Evolutionary conservation across 176 grass and related monocot species (phyloP).

Genomic region (Phragmites australis): DNA sequence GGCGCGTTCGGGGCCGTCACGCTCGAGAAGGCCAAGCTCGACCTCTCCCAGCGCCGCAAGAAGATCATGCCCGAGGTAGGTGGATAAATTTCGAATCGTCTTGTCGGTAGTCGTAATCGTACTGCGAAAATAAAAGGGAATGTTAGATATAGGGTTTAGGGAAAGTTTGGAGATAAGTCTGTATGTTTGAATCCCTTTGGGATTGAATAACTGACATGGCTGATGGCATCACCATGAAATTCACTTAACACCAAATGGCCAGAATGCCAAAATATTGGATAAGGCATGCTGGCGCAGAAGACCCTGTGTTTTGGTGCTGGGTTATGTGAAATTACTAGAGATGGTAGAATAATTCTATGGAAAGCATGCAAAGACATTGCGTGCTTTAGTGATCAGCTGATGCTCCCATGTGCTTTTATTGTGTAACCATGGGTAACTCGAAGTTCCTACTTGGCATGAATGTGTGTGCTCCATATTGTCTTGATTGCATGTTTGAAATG

Average conservation of each 20-base stretch:
- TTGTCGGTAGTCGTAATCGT: conserved; percentile 14
- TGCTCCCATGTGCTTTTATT: not conserved
- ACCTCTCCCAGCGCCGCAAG: conserved; percentile 54
- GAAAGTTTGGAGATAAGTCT: conserved; percentile 15
- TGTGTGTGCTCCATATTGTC: not conserved
- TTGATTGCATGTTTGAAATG: conserved; percentile 6
- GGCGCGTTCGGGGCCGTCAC: conserved; percentile 61
- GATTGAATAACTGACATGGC: not conserved
- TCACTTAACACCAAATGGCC: not conserved
- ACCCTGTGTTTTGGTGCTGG: not conserved
- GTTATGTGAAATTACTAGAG: not conserved
- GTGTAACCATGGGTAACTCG: not conserved
- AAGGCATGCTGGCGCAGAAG: not conserved
- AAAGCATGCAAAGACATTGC: not conserved
- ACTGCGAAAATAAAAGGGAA: not conserved
- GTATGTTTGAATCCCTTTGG: not conserved
- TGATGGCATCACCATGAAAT: not conserved
- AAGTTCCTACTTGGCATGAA: not conserved
- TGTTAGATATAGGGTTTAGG: conserved; percentile 2
- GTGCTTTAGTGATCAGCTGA: not conserved
- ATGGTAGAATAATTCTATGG: not conserved
- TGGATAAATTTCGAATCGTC: not conserved
- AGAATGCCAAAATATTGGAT: conserved; percentile 24
- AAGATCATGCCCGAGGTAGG: conserved; percentile 71
- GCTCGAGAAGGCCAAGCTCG: conserved; percentile 75